Percentiles rank a stretch among this genome's conserved stretches.
phyloP scores from a whole-genome alignment of 2,329 filamentous ascomycete species.

The Biscogniauxia sp. region DNA sequence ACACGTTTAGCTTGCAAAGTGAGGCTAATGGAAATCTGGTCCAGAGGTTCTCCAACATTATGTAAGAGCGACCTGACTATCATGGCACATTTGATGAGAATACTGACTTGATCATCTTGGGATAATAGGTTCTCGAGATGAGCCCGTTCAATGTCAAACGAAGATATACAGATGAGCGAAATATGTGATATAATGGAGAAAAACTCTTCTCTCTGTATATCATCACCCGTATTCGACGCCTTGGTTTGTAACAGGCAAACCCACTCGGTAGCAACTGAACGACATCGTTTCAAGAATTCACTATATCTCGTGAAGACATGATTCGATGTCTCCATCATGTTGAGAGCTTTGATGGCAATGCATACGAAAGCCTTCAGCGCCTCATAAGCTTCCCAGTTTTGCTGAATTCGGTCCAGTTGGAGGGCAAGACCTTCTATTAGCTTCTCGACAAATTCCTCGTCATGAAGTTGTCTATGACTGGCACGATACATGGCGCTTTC shows the following conservation, averaged over 20 bases:
- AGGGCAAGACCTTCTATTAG: neutral
- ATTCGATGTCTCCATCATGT: neutral
- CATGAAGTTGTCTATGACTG: conserved; percentile 21
- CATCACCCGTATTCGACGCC: neutral
- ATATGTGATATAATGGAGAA: neutral
- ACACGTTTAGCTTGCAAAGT: neutral
- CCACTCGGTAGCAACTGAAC: neutral
- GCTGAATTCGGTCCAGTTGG: conserved; percentile 16
- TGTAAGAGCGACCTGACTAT: neutral
- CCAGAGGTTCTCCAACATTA: neutral
- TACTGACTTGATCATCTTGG: neutral
- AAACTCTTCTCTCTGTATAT: neutral
- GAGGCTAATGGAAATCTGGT: neutral
- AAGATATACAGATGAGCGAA: conserved; percentile 10
- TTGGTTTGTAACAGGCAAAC: conserved; percentile 1
- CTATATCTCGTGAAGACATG: neutral
- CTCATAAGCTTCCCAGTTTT: conserved; percentile 49
- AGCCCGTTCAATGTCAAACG: conserved; percentile 6
- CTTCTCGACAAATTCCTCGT: conserved; percentile 32
- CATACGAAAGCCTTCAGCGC: conserved; percentile 39
- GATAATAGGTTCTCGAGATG: neutral
- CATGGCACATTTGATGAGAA: neutral
- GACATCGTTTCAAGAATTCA: neutral
- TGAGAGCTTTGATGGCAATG: conserved; percentile 29
- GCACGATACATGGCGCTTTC: neutral